Evolutionary conservation across 2,329 filamentous ascomycete genomes (phyloP), one percentile per base, ranked within the genome.

Genomic region (Arthroderma uncinatum): DNA sequence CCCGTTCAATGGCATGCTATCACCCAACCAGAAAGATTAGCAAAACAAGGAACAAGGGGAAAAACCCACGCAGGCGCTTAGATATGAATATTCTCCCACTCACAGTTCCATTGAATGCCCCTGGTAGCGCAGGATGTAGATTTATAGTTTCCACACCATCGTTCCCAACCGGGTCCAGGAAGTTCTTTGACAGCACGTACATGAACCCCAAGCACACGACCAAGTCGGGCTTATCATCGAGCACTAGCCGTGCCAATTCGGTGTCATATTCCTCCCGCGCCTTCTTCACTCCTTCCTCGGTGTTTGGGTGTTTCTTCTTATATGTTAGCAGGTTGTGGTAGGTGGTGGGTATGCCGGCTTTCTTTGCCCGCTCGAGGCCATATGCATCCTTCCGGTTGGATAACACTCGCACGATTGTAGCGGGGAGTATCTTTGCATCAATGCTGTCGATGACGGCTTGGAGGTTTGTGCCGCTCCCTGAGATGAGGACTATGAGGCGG

Each of bases 131-230:
- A 9, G 89, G 89, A 67, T 95, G 89, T 40, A 95, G 72, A 68
- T 95, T 95, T 65, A 95, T 91, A 47, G 92, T 83, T 23, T 78
- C 79, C 36, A 92, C 76, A 0, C 79, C 79, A 0, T 77, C 81
- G 10, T 70, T 73, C 34, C 81, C 78, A 6, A 95, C 67, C 1
- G 88, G 87, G 7, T 79, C 77, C 52, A 95, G 74, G 68, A 94
- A 93, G 1, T 77, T 74, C 1, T 77, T 75, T 0, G 83, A 84
- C 53, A 94, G 80, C 58, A 94, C 85, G 69, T 93, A 85, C 89
- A 94, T 94, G 80, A 87, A 94, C 1, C 90, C 89, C 2, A 87
- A 85, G 63, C 90, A 86, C 7, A 93, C 85, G 53, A 95, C 82
- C 56, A 95, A 71, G 56, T 91, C 81, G 0, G 89, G 89, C 58